These are phyloP conservation scores for Cladosporium sp. DNA, from an alignment of 2,329 filamentous ascomycete genomes.

Conservation along the genomic window DNA sequence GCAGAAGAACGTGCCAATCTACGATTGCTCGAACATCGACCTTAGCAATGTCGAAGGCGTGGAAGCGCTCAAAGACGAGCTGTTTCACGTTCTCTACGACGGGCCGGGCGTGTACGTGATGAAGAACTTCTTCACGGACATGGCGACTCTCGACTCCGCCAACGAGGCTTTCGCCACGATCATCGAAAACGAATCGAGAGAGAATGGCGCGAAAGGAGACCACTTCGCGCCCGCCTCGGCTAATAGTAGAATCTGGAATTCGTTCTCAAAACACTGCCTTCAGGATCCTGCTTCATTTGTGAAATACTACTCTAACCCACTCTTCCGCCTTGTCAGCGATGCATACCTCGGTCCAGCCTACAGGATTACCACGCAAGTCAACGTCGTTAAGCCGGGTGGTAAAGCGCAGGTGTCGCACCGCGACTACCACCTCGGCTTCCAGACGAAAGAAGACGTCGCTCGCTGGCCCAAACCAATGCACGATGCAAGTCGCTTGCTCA, in stretches of 20 bases:
- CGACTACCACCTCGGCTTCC: conserved; percentile 63
- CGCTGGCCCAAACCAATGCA: conserved; percentile 53
- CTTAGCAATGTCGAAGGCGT: conserved; percentile 29
- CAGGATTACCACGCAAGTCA: conserved; percentile 59
- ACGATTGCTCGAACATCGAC: conserved; percentile 42
- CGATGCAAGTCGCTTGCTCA: conserved; percentile 53
- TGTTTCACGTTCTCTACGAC: conserved; percentile 53
- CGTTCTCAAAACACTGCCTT: conserved; percentile 58
- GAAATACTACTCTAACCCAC: conserved; percentile 58
- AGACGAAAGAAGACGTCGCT: conserved; percentile 45
- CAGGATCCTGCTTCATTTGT: conserved; percentile 51
- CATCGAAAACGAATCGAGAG: conserved; percentile 42
- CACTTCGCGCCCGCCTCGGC: conserved; percentile 53
- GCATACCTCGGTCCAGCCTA: conserved; percentile 59
- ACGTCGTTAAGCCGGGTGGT: conserved; percentile 58
- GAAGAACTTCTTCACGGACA: conserved; percentile 48
- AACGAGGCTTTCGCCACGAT: conserved; percentile 48
- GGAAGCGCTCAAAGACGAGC: conserved; percentile 54
- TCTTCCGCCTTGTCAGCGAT: conserved; percentile 49
- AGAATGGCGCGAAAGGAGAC: conserved; percentile 46
- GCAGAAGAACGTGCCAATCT: conserved; percentile 53
- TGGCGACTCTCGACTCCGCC: conserved; percentile 40
- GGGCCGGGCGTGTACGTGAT: conserved; percentile 60
- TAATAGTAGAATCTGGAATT: conserved; percentile 64
- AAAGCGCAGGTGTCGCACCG: conserved; percentile 56